A percentile compares a stretch with the other conserved stretches of the same genome.
Conservation (phyloP, 441 rosid genomes). For the Kokia cookei region DNA sequence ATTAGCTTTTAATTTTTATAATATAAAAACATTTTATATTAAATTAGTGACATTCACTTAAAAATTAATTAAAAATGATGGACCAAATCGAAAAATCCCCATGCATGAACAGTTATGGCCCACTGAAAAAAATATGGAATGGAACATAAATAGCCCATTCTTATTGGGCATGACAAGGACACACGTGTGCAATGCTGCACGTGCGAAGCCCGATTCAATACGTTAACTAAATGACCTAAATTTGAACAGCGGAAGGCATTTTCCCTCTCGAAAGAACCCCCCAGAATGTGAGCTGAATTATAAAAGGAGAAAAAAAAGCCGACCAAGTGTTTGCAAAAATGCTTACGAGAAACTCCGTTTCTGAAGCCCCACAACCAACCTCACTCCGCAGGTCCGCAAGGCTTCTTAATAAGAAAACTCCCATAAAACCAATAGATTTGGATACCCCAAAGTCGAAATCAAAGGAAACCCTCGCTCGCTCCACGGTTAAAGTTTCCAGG, state of each 20-base stretch:
- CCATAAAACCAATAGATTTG: not conserved
- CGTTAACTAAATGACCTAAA: not conserved
- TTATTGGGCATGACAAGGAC: not conserved
- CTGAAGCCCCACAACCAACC: constrained; percentile 8
- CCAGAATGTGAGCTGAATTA: not conserved
- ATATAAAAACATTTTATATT: too few relatives aligned
- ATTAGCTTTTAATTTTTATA: too few relatives aligned
- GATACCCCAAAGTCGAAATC: not conserved
- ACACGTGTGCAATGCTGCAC: not conserved
- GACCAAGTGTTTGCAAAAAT: constrained; percentile 29
- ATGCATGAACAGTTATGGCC: too few relatives aligned
- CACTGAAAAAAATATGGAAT: not conserved
- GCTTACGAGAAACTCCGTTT: constrained; percentile 28
- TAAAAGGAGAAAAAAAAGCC: not conserved
- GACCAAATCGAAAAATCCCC: too few relatives aligned
- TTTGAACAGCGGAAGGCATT: not conserved
- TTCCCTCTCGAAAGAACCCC: constrained; percentile 22
- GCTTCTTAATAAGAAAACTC: constrained; percentile 4
- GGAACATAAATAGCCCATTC: not conserved
- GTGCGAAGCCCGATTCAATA: not conserved
- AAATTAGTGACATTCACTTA: too few relatives aligned
- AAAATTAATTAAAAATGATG: too few relatives aligned
- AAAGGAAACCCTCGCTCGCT: not conserved
- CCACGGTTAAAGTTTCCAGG: not conserved
- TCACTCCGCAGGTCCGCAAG: constrained; percentile 52